Evolutionary conservation across 495 filamentous ascomycete species (phyloP), one percentile per base, ranked within the genome.

Genomic region (Aspergillus nanangensis): DNA sequence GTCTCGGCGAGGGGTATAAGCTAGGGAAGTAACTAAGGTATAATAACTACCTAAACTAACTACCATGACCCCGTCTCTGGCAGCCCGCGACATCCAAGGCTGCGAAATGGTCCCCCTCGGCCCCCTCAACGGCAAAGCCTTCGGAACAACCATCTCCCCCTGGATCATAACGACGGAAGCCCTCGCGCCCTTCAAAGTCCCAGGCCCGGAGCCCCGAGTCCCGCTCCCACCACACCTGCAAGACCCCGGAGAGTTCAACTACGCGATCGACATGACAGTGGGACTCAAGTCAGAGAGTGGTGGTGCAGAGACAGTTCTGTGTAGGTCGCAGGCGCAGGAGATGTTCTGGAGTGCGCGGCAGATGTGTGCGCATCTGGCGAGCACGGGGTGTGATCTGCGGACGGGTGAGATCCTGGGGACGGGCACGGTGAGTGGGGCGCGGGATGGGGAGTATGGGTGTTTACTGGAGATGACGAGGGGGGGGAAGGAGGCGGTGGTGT

Each of bases 111-210:
- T 60, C 8, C 66, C 66, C 4, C 52, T 67, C 1, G 66, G 66
- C 8, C 66, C 64, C 2, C 36, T 70, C 11, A 67, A 87, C 48
- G 70, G 77, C 15, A 96, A 96, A 71, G 87, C 88, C 51, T 93
- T 95, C 62, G 86, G 79, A 14, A 90, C 88, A 0, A 83, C 72
- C 3, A 85, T 95, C 41, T 86, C 82, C 29, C 75, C 88, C 0
- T 96, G 90, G 90, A 80, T 95, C 7, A 82, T 96, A 14, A 74
- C 88, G 3, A 64, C 81, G 4, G 87, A 92, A 49, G 89, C 90
- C 14, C 64, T 95, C 33, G 81, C 82, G 50, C 80, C 83, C 0
- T 83, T 81, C 52, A 58, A 57, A 18, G 51, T 50, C 0, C 60
- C 60, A 18, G 79, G 74, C 0, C 60, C 87, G 3, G 67, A 77